phyloP scores from a whole-genome alignment of 1,139 yeast species.

The Trichomonascaceae sp. region DNA sequence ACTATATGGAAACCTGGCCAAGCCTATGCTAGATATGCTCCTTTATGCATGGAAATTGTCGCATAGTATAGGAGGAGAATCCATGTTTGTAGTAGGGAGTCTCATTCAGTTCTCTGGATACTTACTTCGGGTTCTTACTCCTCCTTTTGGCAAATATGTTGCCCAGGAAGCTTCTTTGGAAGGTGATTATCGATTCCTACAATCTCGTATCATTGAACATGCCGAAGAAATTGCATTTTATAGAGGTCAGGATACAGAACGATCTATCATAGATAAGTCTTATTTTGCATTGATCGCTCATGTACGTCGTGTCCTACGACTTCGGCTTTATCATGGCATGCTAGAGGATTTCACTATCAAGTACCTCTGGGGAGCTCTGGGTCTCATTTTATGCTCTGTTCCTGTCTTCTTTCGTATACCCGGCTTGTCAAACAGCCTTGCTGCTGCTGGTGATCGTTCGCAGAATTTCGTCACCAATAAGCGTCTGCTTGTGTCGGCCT shows the following conservation, averaged over 20 bases:
- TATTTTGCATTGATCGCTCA: constrained; percentile 80
- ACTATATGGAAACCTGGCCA: constrained; percentile 79
- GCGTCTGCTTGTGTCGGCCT: constrained; percentile 74
- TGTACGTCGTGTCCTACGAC: constrained; percentile 69
- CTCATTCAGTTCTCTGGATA: constrained; percentile 78
- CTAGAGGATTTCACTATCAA: constrained; percentile 65
- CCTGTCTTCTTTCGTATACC: constrained; percentile 76
- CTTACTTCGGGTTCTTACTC: constrained; percentile 68
- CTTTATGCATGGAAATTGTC: constrained; percentile 79
- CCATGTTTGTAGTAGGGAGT: constrained; percentile 72
- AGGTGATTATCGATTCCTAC: constrained; percentile 78
- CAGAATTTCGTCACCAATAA: constrained; percentile 82
- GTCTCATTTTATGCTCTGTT: constrained; percentile 77
- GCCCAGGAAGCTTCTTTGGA: constrained; percentile 74
- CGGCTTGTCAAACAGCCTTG: constrained; percentile 9
- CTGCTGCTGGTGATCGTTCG: constrained; percentile 30
- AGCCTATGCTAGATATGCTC: constrained; percentile 75
- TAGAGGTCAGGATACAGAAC: constrained; percentile 74
- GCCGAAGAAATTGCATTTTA: constrained; percentile 85
- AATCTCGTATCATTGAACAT: constrained; percentile 71
- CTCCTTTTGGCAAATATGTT: constrained; percentile 83
- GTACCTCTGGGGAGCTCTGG: constrained; percentile 95
- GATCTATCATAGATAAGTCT: constrained; percentile 69
- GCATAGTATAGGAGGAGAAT: constrained; percentile 73
- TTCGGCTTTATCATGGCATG: constrained; percentile 68